A percentile compares a stretch with the other conserved stretches of the same genome.
These are phyloP conservation scores for Diutina ranongensis DNA, from an alignment of 1,139 yeast genomes.

Conservation along the genomic window DNA sequence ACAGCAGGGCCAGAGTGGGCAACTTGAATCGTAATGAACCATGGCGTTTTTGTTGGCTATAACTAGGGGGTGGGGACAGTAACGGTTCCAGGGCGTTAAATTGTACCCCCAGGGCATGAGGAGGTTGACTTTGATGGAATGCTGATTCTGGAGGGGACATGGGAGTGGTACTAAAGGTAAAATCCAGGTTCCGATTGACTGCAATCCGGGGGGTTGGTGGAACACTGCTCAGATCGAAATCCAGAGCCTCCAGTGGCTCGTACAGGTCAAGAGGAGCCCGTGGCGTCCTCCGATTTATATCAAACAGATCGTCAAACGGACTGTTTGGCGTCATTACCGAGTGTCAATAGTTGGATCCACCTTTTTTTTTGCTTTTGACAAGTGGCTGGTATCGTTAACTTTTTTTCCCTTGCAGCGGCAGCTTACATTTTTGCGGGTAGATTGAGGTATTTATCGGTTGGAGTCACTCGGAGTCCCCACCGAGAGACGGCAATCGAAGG, in stretches of 20 bases:
- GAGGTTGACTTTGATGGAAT: neutral
- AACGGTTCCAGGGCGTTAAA: conserved; percentile 1
- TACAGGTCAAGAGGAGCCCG: conserved; percentile 2
- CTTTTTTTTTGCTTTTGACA: neutral
- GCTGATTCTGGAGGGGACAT: neutral
- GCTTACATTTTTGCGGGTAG: neutral
- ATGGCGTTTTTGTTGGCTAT: neutral
- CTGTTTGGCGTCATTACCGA: neutral
- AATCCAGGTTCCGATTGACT: neutral
- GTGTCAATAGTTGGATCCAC: neutral
- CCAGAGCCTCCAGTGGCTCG: conserved; percentile 4
- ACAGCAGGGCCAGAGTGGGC: neutral
- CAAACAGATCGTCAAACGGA: conserved; percentile 5
- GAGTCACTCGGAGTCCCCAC: too few relatives aligned
- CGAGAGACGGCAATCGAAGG: too few relatives aligned
- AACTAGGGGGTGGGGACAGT: neutral
- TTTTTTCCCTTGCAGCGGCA: neutral
- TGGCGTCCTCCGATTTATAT: neutral
- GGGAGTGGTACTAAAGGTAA: neutral
- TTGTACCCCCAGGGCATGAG: conserved; percentile 3
- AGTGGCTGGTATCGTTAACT: neutral
- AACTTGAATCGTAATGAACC: conserved; percentile 1
- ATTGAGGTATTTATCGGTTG: neutral
- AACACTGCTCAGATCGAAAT: neutral
- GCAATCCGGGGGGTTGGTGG: neutral